phyloP scores from a whole-genome alignment of 257 asterid genomes.

The Solanum lycopersicoides region DNA sequence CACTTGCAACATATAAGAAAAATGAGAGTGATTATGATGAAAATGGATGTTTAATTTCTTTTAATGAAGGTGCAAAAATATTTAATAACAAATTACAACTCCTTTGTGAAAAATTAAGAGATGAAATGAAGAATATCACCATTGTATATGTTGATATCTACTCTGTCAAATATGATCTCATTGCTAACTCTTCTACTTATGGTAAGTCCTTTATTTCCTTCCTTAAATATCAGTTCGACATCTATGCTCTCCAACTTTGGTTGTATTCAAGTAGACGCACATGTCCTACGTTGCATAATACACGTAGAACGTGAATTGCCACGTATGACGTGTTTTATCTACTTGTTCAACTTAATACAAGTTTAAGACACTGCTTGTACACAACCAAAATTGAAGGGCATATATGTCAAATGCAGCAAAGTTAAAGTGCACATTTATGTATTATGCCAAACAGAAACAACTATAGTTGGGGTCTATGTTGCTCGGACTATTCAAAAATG shows the following conservation, averaged over 20 bases:
- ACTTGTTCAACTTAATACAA: not conserved
- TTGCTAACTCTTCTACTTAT: conserved; percentile 17
- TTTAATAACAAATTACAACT: conserved; percentile 17
- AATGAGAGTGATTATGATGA: conserved; percentile 14
- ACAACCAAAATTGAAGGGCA: not conserved
- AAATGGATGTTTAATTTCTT: conserved; percentile 22
- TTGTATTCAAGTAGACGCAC: no score
- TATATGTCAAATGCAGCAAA: not conserved
- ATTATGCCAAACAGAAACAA: not conserved
- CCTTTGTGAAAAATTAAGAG: conserved; percentile 10
- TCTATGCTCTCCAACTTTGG: not conserved
- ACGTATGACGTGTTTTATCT: no score
- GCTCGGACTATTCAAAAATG: not conserved
- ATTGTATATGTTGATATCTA: conserved; percentile 35
- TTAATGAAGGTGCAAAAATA: conserved; percentile 25
- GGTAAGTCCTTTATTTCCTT: conserved; percentile 13
- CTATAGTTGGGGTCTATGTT: not conserved
- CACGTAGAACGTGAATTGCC: not conserved
- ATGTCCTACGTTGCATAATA: no score
- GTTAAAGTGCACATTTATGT: not conserved
- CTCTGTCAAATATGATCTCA: conserved; percentile 36
- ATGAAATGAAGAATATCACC: conserved; percentile 9
- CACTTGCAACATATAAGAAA: conserved; percentile 10
- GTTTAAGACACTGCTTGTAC: not conserved
- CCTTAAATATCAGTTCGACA: not conserved